These are phyloP conservation scores for Xylaria intraflava DNA, from an alignment of 495 filamentous ascomycete species.

Conservation along the genomic window DNA sequence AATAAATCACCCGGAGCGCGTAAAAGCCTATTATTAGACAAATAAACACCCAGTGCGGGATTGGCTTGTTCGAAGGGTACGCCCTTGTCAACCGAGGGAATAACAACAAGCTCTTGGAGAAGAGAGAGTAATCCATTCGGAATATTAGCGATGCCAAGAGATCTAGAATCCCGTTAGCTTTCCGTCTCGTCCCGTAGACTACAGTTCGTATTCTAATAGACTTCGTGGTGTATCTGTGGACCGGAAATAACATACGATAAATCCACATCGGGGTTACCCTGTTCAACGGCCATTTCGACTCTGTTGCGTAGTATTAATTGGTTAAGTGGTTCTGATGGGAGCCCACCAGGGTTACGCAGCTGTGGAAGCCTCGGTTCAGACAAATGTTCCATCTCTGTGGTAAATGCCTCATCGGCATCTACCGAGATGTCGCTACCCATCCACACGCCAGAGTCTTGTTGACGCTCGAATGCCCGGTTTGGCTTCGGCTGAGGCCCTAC, in stretches of 20 bases:
- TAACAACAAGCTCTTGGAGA: conserved; percentile 52
- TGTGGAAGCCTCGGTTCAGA: conserved; percentile 18
- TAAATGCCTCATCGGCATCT: conserved; percentile 33
- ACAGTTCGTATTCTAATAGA: not conserved
- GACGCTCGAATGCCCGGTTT: conserved; percentile 53
- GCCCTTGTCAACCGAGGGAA: conserved; percentile 34
- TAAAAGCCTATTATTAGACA: conserved; percentile 54
- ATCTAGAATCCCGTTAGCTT: conserved; percentile 23
- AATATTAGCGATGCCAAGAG: conserved; percentile 27
- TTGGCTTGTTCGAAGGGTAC: conserved; percentile 31
- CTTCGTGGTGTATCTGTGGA: not conserved
- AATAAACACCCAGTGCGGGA: conserved; percentile 55
- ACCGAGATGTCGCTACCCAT: conserved; percentile 58
- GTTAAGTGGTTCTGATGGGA: conserved; percentile 12
- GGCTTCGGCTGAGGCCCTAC: conserved; percentile 23
- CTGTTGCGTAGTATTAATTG: conserved; percentile 28
- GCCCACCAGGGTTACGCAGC: conserved; percentile 13
- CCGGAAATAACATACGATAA: conserved; percentile 25
- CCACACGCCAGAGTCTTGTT: conserved; percentile 79
- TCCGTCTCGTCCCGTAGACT: not conserved
- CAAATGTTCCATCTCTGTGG: conserved; percentile 16
- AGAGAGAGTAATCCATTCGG: conserved; percentile 47
- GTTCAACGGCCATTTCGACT: conserved; percentile 54
- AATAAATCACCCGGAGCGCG: conserved; percentile 46
- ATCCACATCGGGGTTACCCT: conserved; percentile 55